These are phyloP conservation scores for Echinosophora koreensis DNA, from an alignment of 306 rosid genomes.

Conservation along the genomic window DNA sequence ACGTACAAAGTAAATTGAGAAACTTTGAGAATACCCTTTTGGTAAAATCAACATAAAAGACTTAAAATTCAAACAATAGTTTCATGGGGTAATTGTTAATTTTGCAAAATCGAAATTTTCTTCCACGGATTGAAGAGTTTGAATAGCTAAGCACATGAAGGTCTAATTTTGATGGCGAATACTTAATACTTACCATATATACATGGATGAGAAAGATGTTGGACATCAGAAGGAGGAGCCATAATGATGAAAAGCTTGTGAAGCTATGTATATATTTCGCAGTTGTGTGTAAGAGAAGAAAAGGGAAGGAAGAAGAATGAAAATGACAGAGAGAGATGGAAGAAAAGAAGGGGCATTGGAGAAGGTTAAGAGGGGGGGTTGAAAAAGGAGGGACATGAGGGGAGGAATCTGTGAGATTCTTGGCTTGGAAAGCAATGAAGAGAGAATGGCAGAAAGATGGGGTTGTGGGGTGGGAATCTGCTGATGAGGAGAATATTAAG, in stretches of 20 bases:
- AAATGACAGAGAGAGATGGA: constrained; percentile 54
- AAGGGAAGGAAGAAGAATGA: constrained; percentile 46
- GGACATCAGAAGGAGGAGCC: constrained; percentile 77
- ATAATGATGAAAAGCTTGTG: constrained; percentile 41
- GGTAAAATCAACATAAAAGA: constrained; percentile 14
- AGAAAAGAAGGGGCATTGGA: constrained; percentile 52
- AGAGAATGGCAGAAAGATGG: constrained; percentile 63
- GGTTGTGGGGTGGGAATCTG: constrained; percentile 72
- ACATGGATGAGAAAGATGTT: constrained; percentile 87
- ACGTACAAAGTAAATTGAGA: constrained; percentile 26
- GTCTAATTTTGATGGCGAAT: not conserved
- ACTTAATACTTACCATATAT: constrained; percentile 67
- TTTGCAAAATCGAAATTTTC: constrained; percentile 21
- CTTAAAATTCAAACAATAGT: constrained; percentile 25
- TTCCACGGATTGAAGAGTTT: constrained; percentile 21
- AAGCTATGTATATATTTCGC: constrained; percentile 37
- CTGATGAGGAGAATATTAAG: constrained; percentile 71
- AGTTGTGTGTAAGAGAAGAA: constrained; percentile 38
- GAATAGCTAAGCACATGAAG: constrained; percentile 1
- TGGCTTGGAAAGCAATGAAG: constrained; percentile 90
- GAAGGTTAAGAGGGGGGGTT: constrained; percentile 61
- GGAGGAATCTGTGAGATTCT: constrained; percentile 89
- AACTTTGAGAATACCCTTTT: constrained; percentile 40
- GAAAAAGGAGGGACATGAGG: constrained; percentile 41
- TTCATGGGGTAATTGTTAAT: constrained; percentile 26